These are phyloP conservation scores for Circinella minor DNA, from an alignment of 371 early-diverging fungal genomes.

Conservation along the genomic window DNA sequence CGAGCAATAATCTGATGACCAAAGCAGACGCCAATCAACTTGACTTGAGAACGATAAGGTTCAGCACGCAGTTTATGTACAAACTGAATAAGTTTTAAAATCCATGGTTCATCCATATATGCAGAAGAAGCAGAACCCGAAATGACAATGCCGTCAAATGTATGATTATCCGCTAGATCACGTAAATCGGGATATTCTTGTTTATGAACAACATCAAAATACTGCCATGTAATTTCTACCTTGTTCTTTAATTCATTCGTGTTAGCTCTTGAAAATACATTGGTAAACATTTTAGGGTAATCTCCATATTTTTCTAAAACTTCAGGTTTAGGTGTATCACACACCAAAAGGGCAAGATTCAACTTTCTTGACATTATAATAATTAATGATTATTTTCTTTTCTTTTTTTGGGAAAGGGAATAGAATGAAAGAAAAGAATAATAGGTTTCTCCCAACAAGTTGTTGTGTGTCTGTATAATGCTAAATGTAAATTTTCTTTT, in stretches of 20 bases:
- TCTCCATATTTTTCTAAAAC: constrained; percentile 58
- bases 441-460: background rate
- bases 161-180: constrained; percentile 31
- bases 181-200: constrained; percentile 44
- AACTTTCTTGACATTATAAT: constrained; percentile 18
- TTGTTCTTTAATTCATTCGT: background rate
- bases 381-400: background rate
- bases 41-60: constrained; percentile 20
- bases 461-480: too few relatives aligned
- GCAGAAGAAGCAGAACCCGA: constrained; percentile 44
- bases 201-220: constrained; percentile 46
- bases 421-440: constrained; percentile 7
- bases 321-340: constrained; percentile 60
- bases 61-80: constrained; percentile 32
- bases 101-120: constrained; percentile 65
- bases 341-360: constrained; percentile 52
- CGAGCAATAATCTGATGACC: constrained; percentile 80
- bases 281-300: constrained; percentile 46
- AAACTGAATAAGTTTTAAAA: constrained; percentile 56
- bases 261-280: constrained; percentile 41
- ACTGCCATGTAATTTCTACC: constrained; percentile 36
- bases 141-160: constrained; percentile 37
- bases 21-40: constrained; percentile 71
- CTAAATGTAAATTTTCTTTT: background rate
- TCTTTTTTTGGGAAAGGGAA: background rate